Evolutionary conservation across 2,329 filamentous ascomycete species (phyloP), one percentile per base, ranked within the genome.

Genomic region (Penicillium sp.): DNA sequence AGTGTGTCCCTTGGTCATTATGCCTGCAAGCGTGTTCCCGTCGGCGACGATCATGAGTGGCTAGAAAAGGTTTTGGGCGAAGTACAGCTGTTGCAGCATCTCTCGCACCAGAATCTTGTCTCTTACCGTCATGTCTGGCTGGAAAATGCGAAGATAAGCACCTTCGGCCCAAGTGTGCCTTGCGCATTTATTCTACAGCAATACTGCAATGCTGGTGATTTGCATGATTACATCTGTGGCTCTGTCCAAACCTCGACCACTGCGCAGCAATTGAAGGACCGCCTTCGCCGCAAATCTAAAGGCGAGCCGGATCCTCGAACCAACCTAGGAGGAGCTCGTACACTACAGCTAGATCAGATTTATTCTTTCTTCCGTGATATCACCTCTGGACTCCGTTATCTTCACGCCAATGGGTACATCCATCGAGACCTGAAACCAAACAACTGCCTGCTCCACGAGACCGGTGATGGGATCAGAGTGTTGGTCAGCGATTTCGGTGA

Each of bases 401-500:
- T 99, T 0, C 94, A 99, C 67, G 83, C 83, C 2, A 90, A 93
- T 64, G 93, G 91, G 62, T 99, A 97, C 72, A 95, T 99, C 28
- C 94, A 99, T 69, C 87, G 94, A 53, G 94, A 99, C 71, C 80
- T 99, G 26, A 99, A 99, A 72, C 94, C 94, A 2, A 94, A 89
- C 71, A 99, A 99, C 66, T 99, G 95, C 67, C 81, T 99, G 3
- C 77, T 99, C 1, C 92, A 97, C 68, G 83, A 83, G 31, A 88
- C 87, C 57, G 88, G 87, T 25, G 82, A 82, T 45, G 87, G 86
- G 38, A 78, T 91, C 11, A 84, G 83, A 50, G 96, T 96, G 44
- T 79, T 99, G 16, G 96, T 99, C 54, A 97, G 93, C 71, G 94
- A 99, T 71, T 99, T 99, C 76, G 94, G 95, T 38, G 94, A 99